Evolutionary conservation across 208 protist genomes (phyloP), one percentile per base, ranked within the genome.

Genomic region (Trypanosoma mega): DNA sequence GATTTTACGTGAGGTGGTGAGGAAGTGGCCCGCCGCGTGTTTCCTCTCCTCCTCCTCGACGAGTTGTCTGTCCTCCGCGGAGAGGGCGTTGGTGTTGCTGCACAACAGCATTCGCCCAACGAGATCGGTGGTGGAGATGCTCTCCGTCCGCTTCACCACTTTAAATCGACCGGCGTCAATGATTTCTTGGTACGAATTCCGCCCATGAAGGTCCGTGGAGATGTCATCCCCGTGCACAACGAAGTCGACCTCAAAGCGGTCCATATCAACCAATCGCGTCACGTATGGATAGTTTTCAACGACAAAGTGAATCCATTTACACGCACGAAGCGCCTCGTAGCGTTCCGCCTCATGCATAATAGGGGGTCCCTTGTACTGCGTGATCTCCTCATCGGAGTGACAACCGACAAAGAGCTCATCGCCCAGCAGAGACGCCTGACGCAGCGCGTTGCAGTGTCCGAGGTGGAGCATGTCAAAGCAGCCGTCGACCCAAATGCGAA

Each of bases 161-260:
- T 90, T 93, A 59, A 98, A 87, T 26, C 69, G 63, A 5, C 91
- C 87, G 12, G 85, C 85, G 58, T 92, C 87, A 66, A 98, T 98
- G 66, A 98, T 96, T 29, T 79, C 74, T 48, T 98, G 86, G 68
- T 99, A 99, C 11, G 88, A 88, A 76, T 99, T 98, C 54, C 83
- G 87, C 21, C 97, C 97, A 52, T 98, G 78, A 2, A 97, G 79
- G 48, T 88, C 90, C n/a, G 96, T 78, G 16, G 97, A 97, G 51
- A 99, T 93, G 80, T 99, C 98, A 65, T 99, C 98, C 39, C 98
- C 98, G 78, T 99, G 98, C 0, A 98, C 96, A 48, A 94, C 86
- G 65, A 85, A 99, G 55, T 99, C 97, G 41, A 97, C 85, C 48
- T 97, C 85, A 50, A 98, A 86, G 43, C 91, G 58, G 21, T 98